These are phyloP conservation scores for Bryoglossum gracile DNA, from an alignment of 495 filamentous ascomycete genomes.

Conservation along the genomic window DNA sequence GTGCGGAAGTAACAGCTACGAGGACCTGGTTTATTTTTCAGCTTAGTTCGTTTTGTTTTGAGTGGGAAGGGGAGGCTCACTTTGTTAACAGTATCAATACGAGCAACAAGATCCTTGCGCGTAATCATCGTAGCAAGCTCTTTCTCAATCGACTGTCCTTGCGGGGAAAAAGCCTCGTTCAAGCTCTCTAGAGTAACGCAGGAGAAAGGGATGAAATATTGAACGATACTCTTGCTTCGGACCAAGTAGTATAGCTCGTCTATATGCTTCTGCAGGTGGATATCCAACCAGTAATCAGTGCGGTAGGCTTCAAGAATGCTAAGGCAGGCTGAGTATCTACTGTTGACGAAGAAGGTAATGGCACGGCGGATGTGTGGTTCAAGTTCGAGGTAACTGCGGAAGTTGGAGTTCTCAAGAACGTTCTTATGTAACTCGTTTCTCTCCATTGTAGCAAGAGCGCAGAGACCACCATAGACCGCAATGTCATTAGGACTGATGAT, in stretches of 20 bases:
- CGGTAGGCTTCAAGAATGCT: conserved; percentile 73
- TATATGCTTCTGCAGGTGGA: conserved; percentile 76
- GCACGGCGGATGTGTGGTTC: conserved; percentile 93
- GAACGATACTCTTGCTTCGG: conserved; percentile 83
- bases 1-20: conserved; percentile 56
- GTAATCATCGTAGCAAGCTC: conserved; percentile 76
- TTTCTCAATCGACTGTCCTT: conserved; percentile 55
- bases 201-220: conserved; percentile 80
- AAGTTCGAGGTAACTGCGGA: conserved; percentile 83
- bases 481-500: conserved; percentile 80
- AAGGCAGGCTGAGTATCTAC: conserved; percentile 79
- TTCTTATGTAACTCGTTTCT: conserved; percentile 62
- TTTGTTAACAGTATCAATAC: conserved; percentile 76
- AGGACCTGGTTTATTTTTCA: conserved; percentile 44
- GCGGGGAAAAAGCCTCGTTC: conserved; percentile 53
- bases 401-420: conserved; percentile 71
- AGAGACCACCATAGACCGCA: conserved; percentile 84
- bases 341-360: conserved; percentile 77
- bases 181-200: conserved; percentile 64
- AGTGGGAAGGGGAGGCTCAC: too few species aligned
- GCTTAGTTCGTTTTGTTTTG: conserved; percentile 1
- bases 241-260: conserved; percentile 61
- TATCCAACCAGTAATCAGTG: conserved; percentile 80
- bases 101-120: conserved; percentile 59
- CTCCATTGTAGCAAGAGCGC: conserved; percentile 85